Evolutionary conservation across 139 green algal species (phyloP).

Genomic region (Dunaliella primolecta): DNA sequence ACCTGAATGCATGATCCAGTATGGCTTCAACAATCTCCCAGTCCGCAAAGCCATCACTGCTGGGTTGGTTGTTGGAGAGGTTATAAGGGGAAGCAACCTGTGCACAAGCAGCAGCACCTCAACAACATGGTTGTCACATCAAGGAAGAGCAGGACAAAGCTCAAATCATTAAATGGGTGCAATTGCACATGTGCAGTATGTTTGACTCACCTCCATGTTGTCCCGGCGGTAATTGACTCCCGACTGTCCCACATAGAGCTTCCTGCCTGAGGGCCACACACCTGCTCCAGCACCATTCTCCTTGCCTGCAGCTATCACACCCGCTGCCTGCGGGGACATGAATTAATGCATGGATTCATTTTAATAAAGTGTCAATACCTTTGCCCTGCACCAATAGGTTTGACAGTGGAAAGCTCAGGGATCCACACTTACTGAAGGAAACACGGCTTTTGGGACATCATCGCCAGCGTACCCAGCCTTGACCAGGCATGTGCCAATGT

Average conservation of each 20-base stretch:
- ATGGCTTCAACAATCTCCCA: constrained; percentile 76
- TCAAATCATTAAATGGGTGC: neutral
- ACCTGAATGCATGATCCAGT: constrained; percentile 76
- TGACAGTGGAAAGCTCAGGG: neutral
- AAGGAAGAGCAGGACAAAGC: neutral
- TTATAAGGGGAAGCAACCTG: constrained; percentile 59
- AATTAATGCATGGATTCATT: neutral
- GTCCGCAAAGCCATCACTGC: constrained; percentile 61
- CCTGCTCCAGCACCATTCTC: constrained; percentile 38
- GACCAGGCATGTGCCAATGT: constrained; percentile 74
- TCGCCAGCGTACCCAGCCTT: constrained; percentile 95
- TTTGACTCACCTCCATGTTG: constrained; percentile 56
- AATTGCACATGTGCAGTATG: neutral
- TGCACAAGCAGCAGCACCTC: neutral
- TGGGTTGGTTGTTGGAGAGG: constrained; percentile 8
- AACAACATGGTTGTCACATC: neutral
- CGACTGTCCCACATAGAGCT: constrained; percentile 34
- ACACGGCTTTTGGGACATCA: constrained; percentile 91
- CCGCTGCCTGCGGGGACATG: constrained; percentile 13
- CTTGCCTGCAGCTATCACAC: constrained; percentile 28
- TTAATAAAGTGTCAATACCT: neutral
- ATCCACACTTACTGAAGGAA: constrained; percentile 64
- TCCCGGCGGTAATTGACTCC: constrained; percentile 47
- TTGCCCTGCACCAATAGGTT: neutral
- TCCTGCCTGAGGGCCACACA: neutral